Evolutionary conservation across 2,329 filamentous ascomycete species (phyloP).

Genomic region (Pseudocercospora ulei): DNA sequence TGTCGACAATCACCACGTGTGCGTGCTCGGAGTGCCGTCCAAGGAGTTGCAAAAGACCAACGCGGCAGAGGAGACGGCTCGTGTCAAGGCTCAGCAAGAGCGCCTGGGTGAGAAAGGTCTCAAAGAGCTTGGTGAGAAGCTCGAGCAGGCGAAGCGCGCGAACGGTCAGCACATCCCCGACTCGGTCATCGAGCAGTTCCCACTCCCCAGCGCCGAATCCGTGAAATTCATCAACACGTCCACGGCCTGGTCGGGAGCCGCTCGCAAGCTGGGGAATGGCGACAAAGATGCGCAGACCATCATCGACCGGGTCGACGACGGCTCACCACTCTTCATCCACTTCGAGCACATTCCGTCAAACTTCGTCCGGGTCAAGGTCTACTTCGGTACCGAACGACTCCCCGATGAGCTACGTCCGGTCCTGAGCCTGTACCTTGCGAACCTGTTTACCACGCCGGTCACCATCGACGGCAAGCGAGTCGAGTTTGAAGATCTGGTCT

Average conservation of each 20-base stretch:
- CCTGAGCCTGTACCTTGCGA: conserved; percentile 72
- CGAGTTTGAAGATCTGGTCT: conserved; percentile 85
- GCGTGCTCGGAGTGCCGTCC: conserved; percentile 80
- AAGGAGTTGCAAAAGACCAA: conserved; percentile 66
- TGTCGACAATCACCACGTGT: conserved; percentile 73
- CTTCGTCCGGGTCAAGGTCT: conserved; percentile 76
- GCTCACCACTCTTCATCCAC: conserved; percentile 73
- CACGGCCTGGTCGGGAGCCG: conserved; percentile 72
- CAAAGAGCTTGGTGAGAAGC: conserved; percentile 59
- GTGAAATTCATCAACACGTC: conserved; percentile 89
- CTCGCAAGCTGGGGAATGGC: conserved; percentile 57
- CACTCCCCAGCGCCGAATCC: conserved; percentile 73
- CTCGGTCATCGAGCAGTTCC: conserved; percentile 68
- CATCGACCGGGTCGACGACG: conserved; percentile 58
- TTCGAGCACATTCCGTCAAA: conserved; percentile 90
- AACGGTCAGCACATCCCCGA: conserved; percentile 81
- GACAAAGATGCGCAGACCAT: conserved; percentile 62
- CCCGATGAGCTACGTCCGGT: conserved; percentile 77
- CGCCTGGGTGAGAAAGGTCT: conserved; percentile 74
- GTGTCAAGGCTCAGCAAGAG: conserved; percentile 68
- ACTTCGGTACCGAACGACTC: conserved; percentile 67
- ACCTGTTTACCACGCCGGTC: conserved; percentile 91
- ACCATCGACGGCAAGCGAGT: conserved; percentile 63
- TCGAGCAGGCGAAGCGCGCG: conserved; percentile 74
- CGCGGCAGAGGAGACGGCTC: conserved; percentile 68